Base-by-base conservation (phyloP, 2,329 filamentous ascomycete genomes). In the Cladosporium sphaerospermum region DNA sequence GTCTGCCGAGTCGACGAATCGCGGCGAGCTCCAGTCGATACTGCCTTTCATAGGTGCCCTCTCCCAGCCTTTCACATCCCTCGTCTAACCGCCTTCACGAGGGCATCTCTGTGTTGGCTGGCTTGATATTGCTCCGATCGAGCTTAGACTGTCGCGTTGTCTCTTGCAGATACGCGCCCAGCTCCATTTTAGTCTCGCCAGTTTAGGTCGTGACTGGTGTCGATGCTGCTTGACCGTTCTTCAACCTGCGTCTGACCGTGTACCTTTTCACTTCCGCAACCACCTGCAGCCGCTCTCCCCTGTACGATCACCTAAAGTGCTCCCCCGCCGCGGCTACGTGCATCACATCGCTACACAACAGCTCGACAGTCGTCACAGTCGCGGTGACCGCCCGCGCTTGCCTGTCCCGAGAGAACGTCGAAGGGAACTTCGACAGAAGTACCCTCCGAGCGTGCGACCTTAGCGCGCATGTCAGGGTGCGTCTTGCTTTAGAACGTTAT, bases 251-350 rank as follows among this genome's bases (percentile, higher is more conserved):
- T 47, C 33, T 16, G 9, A 33, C 36, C n/a, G 8, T n/a, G 33
- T 19, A 36, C 16, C 37, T 13, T 43, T 43, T 36, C 36, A 47
- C 40, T 54, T 45, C 53, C 45, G 28, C 50, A 31, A 14, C 58
- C 64, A 63, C 61, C 68, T 70, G 64, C 67, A 63, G 62, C 57
- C 61, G 57, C 40, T 36, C 54, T 40, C 57, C 59, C 62, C 65
- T 65, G 60, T 61, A 68, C 45, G 63, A 57, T 58, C 51, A 32
- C 43, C 52, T 23, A 36, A 45, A 56, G 53, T 45, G 42, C 56
- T 53, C 56, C 62, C 61, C 63, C 58, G 60, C 59, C 65, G 65
- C 70, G 69, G 69, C 66, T 72, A 68, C 69, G 69, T 74, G 71
- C 71, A 71, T 69, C 58, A 31, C 34, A 31, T 50, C 40, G 41